Evolutionary conservation across 106 monocot genomes (phyloP).

Genomic region (Iris macrosiphon): DNA sequence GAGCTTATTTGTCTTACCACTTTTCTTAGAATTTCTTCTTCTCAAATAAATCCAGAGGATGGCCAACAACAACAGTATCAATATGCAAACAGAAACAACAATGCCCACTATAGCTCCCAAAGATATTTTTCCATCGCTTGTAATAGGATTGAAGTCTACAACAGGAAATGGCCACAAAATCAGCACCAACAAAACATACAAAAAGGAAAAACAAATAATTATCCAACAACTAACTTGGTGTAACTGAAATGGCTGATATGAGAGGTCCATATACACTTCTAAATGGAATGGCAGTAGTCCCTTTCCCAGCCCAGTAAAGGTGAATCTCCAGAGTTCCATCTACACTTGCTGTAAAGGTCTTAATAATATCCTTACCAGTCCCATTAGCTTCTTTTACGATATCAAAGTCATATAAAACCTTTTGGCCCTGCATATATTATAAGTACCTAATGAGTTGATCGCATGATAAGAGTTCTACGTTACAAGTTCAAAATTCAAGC

Average conservation of each 20-base stretch:
- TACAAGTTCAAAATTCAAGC: too few species aligned
- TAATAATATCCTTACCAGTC: constrained; percentile 20
- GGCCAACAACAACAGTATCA: background rate
- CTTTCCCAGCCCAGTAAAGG: constrained; percentile 52
- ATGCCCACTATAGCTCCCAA: constrained; percentile 20
- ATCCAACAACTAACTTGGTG: constrained; percentile 22
- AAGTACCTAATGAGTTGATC: too few species aligned
- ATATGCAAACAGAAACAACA: constrained; percentile 5
- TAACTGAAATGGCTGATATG: constrained; percentile 55
- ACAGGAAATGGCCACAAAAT: background rate
- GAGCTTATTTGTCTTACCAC: constrained; percentile 11
- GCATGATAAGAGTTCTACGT: too few species aligned
- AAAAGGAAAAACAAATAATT: background rate
- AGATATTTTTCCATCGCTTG: too few species aligned
- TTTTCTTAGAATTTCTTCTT: constrained; percentile 3
- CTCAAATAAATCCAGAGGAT: constrained; percentile 4
- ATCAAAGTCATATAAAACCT: constrained; percentile 32
- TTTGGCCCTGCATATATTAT: constrained; percentile 28
- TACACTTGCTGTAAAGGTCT: constrained; percentile 21
- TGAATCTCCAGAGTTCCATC: constrained; percentile 31
- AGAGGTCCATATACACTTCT: constrained; percentile 55
- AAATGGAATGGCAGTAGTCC: constrained; percentile 39
- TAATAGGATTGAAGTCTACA: too few species aligned
- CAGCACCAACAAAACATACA: background rate
- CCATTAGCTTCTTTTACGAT: too few species aligned